Conservation (phyloP, 1,284 basidiomycete genomes). For the Boletus sp. region DNA sequence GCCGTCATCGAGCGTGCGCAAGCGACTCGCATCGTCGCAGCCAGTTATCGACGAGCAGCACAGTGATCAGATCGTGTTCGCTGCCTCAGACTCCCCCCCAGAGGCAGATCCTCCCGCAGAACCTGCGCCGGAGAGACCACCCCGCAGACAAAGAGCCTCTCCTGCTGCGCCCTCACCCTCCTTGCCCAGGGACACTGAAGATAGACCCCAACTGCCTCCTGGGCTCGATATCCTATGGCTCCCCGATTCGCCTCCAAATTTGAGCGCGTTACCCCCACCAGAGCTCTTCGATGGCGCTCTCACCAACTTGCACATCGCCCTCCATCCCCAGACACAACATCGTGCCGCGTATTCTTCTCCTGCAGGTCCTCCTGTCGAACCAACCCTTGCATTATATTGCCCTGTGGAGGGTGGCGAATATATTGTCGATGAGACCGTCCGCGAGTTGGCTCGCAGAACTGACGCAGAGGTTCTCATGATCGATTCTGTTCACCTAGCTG, state of each 20-base stretch:
- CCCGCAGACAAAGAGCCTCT: constrained; percentile 37
- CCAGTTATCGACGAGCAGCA: constrained; percentile 19
- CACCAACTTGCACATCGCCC: constrained; percentile 65
- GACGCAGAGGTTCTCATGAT: constrained; percentile 77
- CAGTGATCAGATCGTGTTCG: constrained; percentile 6
- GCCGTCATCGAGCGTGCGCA: constrained; percentile 31
- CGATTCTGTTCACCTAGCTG: constrained; percentile 77
- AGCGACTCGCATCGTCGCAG: constrained; percentile 35
- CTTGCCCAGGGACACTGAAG: constrained; percentile 37
- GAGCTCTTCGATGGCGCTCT: constrained; percentile 67
- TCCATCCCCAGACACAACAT: constrained; percentile 78
- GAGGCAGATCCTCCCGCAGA: constrained; percentile 26
- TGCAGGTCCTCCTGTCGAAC: constrained; percentile 56
- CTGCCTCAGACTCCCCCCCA: constrained; percentile 22
- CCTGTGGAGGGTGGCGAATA: constrained; percentile 83
- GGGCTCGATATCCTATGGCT: constrained; percentile 64
- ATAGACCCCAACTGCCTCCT: constrained; percentile 45
- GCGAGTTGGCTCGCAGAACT: constrained; percentile 66
- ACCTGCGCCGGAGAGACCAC: constrained; percentile 33
- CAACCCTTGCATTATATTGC: constrained; percentile 76
- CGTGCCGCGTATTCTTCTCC: constrained; percentile 56
- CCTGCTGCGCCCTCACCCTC: constrained; percentile 14
- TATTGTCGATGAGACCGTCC: constrained; percentile 73
- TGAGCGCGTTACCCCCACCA: constrained; percentile 42
- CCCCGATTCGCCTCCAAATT: constrained; percentile 35